Percentiles rank a stretch among this genome's conserved stretches.
phyloP scores from a whole-genome alignment of 768 basidiomycete species.

The Rhodotorula sphaerocarpa region DNA sequence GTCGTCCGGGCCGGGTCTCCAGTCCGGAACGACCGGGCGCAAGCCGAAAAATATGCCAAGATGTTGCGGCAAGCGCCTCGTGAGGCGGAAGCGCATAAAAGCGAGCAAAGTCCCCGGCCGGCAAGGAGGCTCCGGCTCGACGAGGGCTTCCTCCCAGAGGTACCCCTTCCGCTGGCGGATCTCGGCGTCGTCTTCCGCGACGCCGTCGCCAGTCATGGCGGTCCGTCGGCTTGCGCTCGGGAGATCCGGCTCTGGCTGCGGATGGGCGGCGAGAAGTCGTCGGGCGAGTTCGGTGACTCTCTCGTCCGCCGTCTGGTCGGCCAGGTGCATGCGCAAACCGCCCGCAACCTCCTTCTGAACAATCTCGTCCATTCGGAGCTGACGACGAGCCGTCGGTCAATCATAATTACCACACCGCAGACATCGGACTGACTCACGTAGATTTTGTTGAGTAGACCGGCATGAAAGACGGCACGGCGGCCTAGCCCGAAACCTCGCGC shows the following conservation, averaged over 20 bases:
- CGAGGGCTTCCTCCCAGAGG: conserved; percentile 32
- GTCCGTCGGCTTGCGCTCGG: neutral
- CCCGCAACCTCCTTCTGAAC: conserved; percentile 43
- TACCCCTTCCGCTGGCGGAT: conserved; percentile 57
- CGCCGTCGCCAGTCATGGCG: conserved; percentile 46
- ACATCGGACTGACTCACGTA: conserved; percentile 57
- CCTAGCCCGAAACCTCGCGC: conserved; percentile 53
- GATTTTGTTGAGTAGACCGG: conserved; percentile 57
- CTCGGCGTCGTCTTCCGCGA: conserved; percentile 54
- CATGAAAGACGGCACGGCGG: conserved; percentile 42
- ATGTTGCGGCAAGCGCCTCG: too few species aligned
- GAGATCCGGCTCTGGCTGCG: neutral
- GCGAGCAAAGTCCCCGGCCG: neutral
- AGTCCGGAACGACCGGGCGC: neutral
- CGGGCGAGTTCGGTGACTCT: conserved; percentile 43
- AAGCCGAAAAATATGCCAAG: neutral
- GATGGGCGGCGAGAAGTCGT: conserved; percentile 40
- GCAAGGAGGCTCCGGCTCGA: neutral
- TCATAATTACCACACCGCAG: too few species aligned
- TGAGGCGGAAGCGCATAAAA: neutral
- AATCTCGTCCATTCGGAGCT: conserved; percentile 28
- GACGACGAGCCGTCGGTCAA: too few species aligned
- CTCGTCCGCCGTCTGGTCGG: conserved; percentile 49
- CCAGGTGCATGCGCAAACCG: conserved; percentile 59
- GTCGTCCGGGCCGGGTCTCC: conserved; percentile 2